A percentile compares a stretch with the other conserved stretches of the same genome.
Conservation (phyloP, 768 basidiomycete genomes). For the Cyclocybe cylindracea region DNA sequence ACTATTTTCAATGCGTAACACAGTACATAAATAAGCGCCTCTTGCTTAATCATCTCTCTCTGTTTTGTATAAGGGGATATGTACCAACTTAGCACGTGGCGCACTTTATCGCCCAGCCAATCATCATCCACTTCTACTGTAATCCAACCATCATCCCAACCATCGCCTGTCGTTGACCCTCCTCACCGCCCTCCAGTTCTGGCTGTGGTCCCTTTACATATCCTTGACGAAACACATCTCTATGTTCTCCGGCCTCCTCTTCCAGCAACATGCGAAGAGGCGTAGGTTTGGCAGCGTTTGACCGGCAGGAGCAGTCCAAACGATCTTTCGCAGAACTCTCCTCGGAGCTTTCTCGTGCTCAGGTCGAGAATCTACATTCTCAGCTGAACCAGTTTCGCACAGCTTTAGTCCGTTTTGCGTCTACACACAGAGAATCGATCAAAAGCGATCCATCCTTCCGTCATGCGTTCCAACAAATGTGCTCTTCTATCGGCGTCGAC, state of each 20-base stretch:
- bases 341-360: conserved; percentile 69
- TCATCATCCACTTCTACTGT: too few relatives aligned
- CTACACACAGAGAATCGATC: conserved; percentile 83
- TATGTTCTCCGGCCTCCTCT: neutral
- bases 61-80: too few relatives aligned
- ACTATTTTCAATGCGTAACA: too few relatives aligned
- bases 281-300: conserved; percentile 86
- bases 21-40: too few relatives aligned
- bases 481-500: conserved; percentile 91
- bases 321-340: conserved; percentile 84
- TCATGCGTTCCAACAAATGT: conserved; percentile 95
- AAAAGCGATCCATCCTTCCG: conserved; percentile 83
- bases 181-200: too few relatives aligned
- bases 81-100: too few relatives aligned
- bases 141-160: too few relatives aligned
- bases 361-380: conserved; percentile 76
- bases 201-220: too few relatives aligned
- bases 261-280: conserved; percentile 52
- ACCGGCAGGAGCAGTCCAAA: conserved; percentile 81
- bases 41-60: too few relatives aligned
- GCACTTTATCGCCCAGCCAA: neutral
- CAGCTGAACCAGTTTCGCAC: conserved; percentile 86
- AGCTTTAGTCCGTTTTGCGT: conserved; percentile 77
- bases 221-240: neutral
- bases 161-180: too few relatives aligned